Evolutionary conservation across 441 rosid species (phyloP), one percentile per base, ranked within the genome.

Genomic region (Manihot esculenta): DNA sequence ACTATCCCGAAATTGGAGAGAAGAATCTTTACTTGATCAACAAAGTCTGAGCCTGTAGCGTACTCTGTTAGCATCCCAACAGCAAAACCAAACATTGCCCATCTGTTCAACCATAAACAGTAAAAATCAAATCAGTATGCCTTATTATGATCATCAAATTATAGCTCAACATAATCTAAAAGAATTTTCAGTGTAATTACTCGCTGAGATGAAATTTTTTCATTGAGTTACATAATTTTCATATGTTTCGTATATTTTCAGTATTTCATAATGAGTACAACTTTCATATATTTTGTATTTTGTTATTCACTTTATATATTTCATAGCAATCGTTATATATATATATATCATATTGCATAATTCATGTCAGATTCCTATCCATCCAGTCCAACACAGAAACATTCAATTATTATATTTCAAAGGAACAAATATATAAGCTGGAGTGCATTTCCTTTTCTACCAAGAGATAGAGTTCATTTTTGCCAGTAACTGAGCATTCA

Each of bases 1-100:
- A 88, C 0, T 69, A 94, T 91, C 45, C 97, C 97, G 72, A 90
- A 90, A 81, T 91, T 91, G 54, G 96, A 91, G 65, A 91, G 82
- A 72, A 94, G 93, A 58, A 91, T 91, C 89, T 91, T 94, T 66
- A 94, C 84, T 88, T 94, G 97, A 75, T 90, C 97, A 13, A 94
- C 99, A 50, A 91, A 90, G 54, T 91, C 85, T 0, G 97, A 91
- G 21, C 99, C 97, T 23, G 99, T 91, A 50, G 95, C 97, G 72
- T 88, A 94, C 83, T 91, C 97, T 2, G 97, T 94, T 44, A 90
- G 83, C 97, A 94, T 73, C 59, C 95, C 97, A 10, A 94, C 97
- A 0, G 96, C 96, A 20, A 91, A 94, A 74, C 97, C 97, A 66
- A 94, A 94, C 99, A 90, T 91, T 1, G 97, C 97, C 97, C 95